These are phyloP conservation scores for Marasmius oreades DNA, from an alignment of 1,284 basidiomycete species.

Conservation along the genomic window DNA sequence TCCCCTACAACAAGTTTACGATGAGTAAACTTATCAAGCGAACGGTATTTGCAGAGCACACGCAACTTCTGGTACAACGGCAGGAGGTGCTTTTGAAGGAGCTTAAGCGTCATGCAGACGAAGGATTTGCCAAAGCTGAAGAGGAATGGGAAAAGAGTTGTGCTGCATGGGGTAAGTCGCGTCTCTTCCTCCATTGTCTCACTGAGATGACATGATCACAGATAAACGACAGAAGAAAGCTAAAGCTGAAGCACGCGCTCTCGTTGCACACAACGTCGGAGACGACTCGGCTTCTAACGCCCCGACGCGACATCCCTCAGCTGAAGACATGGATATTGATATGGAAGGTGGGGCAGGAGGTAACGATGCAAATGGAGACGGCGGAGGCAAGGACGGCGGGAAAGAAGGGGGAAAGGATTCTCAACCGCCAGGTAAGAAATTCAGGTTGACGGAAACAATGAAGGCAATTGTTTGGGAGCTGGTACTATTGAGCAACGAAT, in stretches of 20 bases:
- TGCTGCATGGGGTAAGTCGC: constrained; percentile 55
- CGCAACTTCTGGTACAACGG: constrained; percentile 54
- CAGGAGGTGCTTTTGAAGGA: constrained; percentile 63
- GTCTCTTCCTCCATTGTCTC: background rate
- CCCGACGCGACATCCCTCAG: constrained; percentile 39
- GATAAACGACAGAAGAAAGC: constrained; percentile 61
- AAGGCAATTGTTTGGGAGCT: constrained; percentile 75
- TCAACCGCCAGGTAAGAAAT: constrained; percentile 68
- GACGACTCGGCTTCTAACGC: constrained; percentile 28
- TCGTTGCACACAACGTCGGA: constrained; percentile 20
- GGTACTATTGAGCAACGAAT: constrained; percentile 76
- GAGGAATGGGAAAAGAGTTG: constrained; percentile 73
- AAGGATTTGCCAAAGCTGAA: constrained; percentile 63
- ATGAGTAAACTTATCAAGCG: constrained; percentile 86
- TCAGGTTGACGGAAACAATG: constrained; percentile 72
- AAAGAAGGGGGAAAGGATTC: constrained; percentile 22
- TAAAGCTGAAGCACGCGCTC: constrained; percentile 29
- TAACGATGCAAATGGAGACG: background rate
- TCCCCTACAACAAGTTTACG: constrained; percentile 92
- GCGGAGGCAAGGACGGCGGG: background rate
- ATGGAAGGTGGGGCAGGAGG: constrained; percentile 9
- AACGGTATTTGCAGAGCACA: constrained; percentile 70
- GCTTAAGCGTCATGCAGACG: constrained; percentile 52
- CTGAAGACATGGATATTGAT: constrained; percentile 37
- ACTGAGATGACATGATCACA: constrained; percentile 21